phyloP scores from a whole-genome alignment of 2,329 filamentous ascomycete species.

The Pseudogymnoascus sp. region DNA sequence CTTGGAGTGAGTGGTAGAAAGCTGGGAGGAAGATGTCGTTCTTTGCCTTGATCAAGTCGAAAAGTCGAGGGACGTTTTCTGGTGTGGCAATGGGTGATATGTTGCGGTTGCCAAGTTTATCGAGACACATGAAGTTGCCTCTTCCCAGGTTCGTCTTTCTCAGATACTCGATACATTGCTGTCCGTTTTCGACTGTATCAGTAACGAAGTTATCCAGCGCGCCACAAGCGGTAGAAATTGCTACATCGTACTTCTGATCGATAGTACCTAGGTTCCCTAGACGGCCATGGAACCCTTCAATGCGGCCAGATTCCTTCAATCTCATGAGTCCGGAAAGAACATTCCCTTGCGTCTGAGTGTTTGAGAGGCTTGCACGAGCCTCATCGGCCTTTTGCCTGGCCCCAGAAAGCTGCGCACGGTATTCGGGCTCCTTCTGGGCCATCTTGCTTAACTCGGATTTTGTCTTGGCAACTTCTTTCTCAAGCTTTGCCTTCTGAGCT shows the following conservation, averaged over 20 bases:
- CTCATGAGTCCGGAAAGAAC: constrained; percentile 89
- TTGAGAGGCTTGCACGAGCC: constrained; percentile 81
- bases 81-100: constrained; percentile 78
- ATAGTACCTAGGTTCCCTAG: constrained; percentile 92
- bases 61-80: constrained; percentile 84
- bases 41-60: constrained; percentile 86
- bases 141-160: constrained; percentile 95
- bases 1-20: constrained; percentile 92
- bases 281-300: constrained; percentile 93
- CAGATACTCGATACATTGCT: constrained; percentile 96
- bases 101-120: constrained; percentile 75
- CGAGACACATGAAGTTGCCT: constrained; percentile 93
- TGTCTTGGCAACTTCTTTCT: constrained; percentile 68
- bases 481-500: constrained; percentile 62
- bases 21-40: constrained; percentile 80
- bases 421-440: constrained; percentile 68
- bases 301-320: constrained; percentile 89
- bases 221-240: constrained; percentile 94
- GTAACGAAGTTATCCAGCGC: constrained; percentile 94
- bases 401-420: constrained; percentile 79
- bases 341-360: constrained; percentile 86
- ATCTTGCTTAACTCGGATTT: constrained; percentile 69
- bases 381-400: constrained; percentile 94
- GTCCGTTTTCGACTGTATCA: constrained; percentile 89
- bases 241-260: constrained; percentile 88